Evolutionary conservation across 495 filamentous ascomycete species (phyloP).

Genomic region (Amphirosellinia nigrospora): DNA sequence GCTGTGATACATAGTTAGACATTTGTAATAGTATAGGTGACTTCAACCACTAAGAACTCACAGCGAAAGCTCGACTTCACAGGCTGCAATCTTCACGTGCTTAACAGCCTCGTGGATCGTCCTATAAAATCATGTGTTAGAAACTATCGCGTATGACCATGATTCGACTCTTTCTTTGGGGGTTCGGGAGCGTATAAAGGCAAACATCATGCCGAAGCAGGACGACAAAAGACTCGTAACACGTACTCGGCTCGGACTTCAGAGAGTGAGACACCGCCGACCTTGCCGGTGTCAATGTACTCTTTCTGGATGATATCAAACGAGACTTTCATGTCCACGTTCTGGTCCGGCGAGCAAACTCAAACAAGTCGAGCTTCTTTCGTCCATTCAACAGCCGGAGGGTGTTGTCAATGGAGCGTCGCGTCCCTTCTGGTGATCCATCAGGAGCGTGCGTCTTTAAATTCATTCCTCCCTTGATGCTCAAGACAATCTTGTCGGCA

Average conservation of each 20-base stretch:
- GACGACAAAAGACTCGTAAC: neutral
- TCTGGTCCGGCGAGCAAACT: slow-evolving; percentile 76
- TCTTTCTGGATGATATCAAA: slow-evolving; percentile 61
- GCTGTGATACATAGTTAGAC: slow-evolving; percentile 63
- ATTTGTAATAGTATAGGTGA: slow-evolving; percentile 68
- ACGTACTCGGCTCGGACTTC: slow-evolving; percentile 67
- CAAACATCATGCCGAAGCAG: neutral
- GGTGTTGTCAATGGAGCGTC: slow-evolving; percentile 70
- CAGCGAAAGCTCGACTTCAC: slow-evolving; percentile 82
- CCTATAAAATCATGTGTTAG: neutral
- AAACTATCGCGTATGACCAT: neutral
- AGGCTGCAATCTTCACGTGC: slow-evolving; percentile 70
- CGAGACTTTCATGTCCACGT: slow-evolving; percentile 55
- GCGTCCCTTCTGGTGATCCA: slow-evolving; percentile 66
- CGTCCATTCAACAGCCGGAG: slow-evolving; percentile 69
- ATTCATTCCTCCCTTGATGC: slow-evolving; percentile 66
- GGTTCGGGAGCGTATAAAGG: neutral
- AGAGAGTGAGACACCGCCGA: slow-evolving; percentile 78
- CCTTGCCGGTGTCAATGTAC: slow-evolving; percentile 74
- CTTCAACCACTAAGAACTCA: slow-evolving; percentile 52
- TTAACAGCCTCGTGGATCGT: slow-evolving; percentile 78
- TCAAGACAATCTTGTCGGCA: slow-evolving; percentile 66
- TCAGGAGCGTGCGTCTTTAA: slow-evolving; percentile 51
- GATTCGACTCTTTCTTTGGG: neutral
- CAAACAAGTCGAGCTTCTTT: slow-evolving; percentile 84